These are phyloP conservation scores for Rubia peregrina DNA, from an alignment of 305 asterid species.

Conservation along the genomic window DNA sequence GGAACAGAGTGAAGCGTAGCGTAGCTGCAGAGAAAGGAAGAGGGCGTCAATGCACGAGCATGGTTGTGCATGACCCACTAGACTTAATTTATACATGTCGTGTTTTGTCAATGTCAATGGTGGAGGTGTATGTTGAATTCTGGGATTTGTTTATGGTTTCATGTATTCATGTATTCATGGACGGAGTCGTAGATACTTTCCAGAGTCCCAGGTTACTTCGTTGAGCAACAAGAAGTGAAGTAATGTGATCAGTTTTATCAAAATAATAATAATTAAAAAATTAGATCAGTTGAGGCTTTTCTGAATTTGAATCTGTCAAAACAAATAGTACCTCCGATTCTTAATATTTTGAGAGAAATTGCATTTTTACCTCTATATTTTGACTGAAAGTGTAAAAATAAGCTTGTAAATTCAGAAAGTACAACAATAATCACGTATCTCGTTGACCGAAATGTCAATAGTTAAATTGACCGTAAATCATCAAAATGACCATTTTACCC, in stretches of 20 bases:
- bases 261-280: no score
- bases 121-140: neutral
- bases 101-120: conserved; percentile 4
- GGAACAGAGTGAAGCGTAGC: conserved; percentile 1
- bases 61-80: neutral
- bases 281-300: no score
- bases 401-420: no score
- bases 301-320: no score
- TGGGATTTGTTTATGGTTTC: neutral
- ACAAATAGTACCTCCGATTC: no score
- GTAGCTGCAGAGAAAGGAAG: neutral
- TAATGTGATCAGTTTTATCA: neutral
- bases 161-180: neutral
- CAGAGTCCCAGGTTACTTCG: neutral
- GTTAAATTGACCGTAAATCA: no score
- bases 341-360: no score
- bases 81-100: neutral
- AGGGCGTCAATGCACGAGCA: neutral
- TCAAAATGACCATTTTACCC: no score
- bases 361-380: no score
- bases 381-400: no score
- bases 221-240: neutral
- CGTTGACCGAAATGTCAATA: no score
- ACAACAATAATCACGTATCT: no score
- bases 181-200: neutral